Evolutionary conservation across 495 filamentous ascomycete species (phyloP).

Genomic region (Hyaloscypha bicolor): DNA sequence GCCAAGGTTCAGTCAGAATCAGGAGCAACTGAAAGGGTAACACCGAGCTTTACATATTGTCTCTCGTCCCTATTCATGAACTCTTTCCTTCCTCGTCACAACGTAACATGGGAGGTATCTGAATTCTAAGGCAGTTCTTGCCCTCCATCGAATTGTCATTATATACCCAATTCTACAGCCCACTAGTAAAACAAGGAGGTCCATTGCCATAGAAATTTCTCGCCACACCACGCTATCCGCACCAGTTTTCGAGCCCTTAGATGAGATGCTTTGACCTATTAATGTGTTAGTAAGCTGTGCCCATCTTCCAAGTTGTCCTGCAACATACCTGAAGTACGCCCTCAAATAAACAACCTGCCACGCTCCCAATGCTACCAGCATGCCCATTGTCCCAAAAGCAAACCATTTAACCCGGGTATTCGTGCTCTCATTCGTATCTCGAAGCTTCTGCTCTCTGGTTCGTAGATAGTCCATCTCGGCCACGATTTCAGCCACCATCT

Average conservation of each 20-base stretch:
- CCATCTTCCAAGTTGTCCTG: not conserved
- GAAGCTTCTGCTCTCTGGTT: slow-evolving; percentile 85
- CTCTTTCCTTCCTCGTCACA: not conserved
- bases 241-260: slow-evolving; percentile 40
- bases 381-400: slow-evolving; percentile 90
- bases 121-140: slow-evolving; percentile 22
- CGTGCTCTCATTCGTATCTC: slow-evolving; percentile 99
- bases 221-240: slow-evolving; percentile 6
- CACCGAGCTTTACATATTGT: too few species aligned
- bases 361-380: slow-evolving; percentile 84
- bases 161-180: slow-evolving; percentile 32
- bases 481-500: slow-evolving; percentile 80
- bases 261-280: slow-evolving; percentile 85
- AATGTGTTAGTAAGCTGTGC: slow-evolving; percentile 7
- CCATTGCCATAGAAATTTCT: slow-evolving; percentile 21
- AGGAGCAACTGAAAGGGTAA: too few species aligned
- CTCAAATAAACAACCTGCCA: slow-evolving; percentile 98
- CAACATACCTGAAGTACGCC: slow-evolving; percentile 84
- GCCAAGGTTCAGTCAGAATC: too few species aligned
- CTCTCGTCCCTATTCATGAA: not conserved
- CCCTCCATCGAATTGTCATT: slow-evolving; percentile 25
- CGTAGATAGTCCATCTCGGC: slow-evolving; percentile 92
- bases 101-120: not conserved
- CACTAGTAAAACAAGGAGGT: slow-evolving; percentile 29
- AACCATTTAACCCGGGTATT: slow-evolving; percentile 99